Evolutionary conservation across 1,284 basidiomycete genomes (phyloP).

Genomic region (Ganoderma resinaceum): DNA sequence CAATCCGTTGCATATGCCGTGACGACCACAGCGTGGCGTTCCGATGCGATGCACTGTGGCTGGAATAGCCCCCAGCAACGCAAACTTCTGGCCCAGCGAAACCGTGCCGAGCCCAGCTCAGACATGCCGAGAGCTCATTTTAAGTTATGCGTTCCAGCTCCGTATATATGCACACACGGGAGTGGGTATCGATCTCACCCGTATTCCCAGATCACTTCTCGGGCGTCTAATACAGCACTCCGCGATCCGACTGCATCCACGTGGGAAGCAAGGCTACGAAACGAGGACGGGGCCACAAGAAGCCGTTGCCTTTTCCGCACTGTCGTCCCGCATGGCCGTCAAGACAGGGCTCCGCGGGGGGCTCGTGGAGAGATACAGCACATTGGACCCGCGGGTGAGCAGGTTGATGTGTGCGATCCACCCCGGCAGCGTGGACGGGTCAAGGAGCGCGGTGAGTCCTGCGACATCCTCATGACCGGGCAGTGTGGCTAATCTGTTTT

Average conservation of each 20-base stretch:
- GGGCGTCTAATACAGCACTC: background rate
- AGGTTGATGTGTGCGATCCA: conserved; percentile 42
- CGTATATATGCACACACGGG: conserved; percentile 16
- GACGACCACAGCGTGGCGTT: background rate
- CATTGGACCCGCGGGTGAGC: conserved; percentile 41
- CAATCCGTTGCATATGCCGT: background rate
- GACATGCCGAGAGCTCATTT: background rate
- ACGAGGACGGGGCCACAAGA: conserved; percentile 18
- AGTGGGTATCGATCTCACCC: background rate
- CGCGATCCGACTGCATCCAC: background rate
- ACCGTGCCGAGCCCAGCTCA: background rate
- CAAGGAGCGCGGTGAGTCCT: conserved; percentile 39
- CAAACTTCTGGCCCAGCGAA: conserved; percentile 9
- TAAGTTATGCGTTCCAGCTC: conserved; percentile 1
- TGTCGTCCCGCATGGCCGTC: conserved; percentile 22
- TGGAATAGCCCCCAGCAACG: background rate
- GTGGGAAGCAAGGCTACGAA: conserved; percentile 18
- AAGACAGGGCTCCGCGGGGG: conserved; percentile 27
- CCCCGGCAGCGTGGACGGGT: conserved; percentile 40
- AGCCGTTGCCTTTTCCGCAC: conserved; percentile 22
- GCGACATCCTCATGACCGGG: conserved; percentile 43
- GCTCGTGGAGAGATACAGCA: conserved; percentile 37
- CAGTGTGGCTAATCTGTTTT: conserved; percentile 39
- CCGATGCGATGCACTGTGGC: background rate
- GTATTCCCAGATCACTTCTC: conserved; percentile 3